Base-by-base conservation (phyloP, 2,329 filamentous ascomycete species). In the Alternaria sp. region DNA sequence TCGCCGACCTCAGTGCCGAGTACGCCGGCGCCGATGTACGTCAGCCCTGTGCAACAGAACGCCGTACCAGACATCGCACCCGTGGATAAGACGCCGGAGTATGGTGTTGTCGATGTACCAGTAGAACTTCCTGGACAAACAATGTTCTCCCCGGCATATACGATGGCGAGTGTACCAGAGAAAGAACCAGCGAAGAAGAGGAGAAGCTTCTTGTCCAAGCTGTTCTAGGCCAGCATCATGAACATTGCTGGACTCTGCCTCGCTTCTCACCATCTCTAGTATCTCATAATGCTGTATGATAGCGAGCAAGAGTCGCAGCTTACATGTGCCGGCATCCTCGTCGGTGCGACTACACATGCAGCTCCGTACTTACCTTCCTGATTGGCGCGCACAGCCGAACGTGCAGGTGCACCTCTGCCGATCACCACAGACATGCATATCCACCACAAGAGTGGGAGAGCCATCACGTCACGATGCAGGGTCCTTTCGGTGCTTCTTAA, bases 141-240 rank as follows among this genome's bases (percentile, higher is more conserved):
- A 13, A 40, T 62, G 36, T 46, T 65, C n/a, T 65, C 67, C 12
- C 44, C 59, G 32, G 55, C 67, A 25, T 40, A 63, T n/a, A 57
- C 69, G n/a, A 43, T 61, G 21, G 43, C 65, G 12, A 23, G 21
- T 12, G n/a, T 55, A 13, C 43, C 25, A 11, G 50, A 23, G 32
- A 70, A 54, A 23, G 10, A 43, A 36, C 51, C 55, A 53, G 28
- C 15, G 26, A 57, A 73, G 67, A 75, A 76, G 52, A 75, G 71
- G 64, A 70, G 65, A 55, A 67, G 61, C 19, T 72, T 72, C 19
- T 53, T 74, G 1, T 75, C 68, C 50, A 74, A 61, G 47, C 19
- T 74, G 13, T 73, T 74, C 44, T 69, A 36, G 65, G 19, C 30
- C 19, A 21, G 5, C 12, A 45, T 52, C 12, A 32, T 12, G 12